Conservation (phyloP, 306 rosid species). For the Dryas octopetala region DNA sequence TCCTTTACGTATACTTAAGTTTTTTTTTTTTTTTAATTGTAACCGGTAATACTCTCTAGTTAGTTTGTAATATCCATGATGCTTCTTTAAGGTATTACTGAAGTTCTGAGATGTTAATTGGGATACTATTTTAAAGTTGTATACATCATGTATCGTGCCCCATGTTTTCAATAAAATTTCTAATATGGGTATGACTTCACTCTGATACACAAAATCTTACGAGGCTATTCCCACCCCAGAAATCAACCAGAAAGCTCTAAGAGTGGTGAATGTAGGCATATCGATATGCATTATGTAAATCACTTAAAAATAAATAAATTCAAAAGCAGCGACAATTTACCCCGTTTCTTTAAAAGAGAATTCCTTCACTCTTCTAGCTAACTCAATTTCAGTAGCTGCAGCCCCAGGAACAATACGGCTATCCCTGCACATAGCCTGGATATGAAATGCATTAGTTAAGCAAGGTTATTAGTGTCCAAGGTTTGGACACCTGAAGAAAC, state of each 20-base stretch:
- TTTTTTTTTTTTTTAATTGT: neutral
- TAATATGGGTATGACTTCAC: neutral
- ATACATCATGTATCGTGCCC: neutral
- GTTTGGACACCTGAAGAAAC: neutral
- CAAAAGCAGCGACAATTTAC: constrained; percentile 31
- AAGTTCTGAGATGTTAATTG: neutral
- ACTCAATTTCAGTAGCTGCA: constrained; percentile 92
- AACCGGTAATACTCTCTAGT: neutral
- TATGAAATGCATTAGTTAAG: constrained; percentile 24
- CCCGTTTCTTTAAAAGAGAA: constrained; percentile 87
- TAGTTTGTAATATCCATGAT: neutral
- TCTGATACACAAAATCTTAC: neutral
- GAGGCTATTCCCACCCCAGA: neutral
- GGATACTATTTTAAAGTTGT: neutral
- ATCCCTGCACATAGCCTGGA: constrained; percentile 89
- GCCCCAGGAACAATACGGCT: constrained; percentile 90
- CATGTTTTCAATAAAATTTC: neutral
- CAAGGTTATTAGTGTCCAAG: constrained; percentile 12
- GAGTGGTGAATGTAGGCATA: neutral
- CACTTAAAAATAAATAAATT: neutral
- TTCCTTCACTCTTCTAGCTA: constrained; percentile 80
- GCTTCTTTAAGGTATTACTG: neutral
- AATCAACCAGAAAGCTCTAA: neutral
- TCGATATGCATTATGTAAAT: neutral
- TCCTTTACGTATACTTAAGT: neutral